Evolutionary conservation across 1,284 basidiomycete genomes (phyloP), one percentile per base, ranked within the genome.

Genomic region (Papiliotrema laurentii): DNA sequence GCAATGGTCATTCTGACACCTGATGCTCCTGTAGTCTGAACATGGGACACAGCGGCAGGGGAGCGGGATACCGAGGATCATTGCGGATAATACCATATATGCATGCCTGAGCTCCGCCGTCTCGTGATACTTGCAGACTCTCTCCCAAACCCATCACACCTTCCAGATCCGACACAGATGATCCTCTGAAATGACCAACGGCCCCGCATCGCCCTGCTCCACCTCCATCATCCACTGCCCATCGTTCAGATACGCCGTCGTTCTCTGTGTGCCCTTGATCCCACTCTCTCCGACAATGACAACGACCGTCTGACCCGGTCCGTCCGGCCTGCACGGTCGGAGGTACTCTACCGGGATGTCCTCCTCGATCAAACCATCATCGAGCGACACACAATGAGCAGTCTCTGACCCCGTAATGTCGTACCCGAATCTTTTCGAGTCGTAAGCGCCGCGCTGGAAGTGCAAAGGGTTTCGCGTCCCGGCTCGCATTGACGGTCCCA

Each of bases 201-300:
- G 51, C 11, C 41, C 48, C 51, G 65, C 43, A 50, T 69, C 69
- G 1, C 51, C 56, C 5, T 38, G 35, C n/a, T 63, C 64, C 42
- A 47, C 38, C 53, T 69, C 68, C 66, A 69, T 69, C 62, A 71
- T 69, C 69, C 69, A 71, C 45, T 61, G 59, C 33, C 61, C 63
- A 39, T 64, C 50, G 40, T 58, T 50, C 41, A 47, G 22, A 34
- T 50, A 58, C 14, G 36, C 30, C 30, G 69, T 71, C 33, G 55
- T 61, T 33, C 63, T 51, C 54, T 69, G 64, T 44, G 59, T 58
- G 30, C 69, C 69, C 50, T 63, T 65, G 18, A 54, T 42, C 3
- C 58, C 53, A 4, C 49, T 25, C 37, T 51, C 55, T 27, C 64
- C 64, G 22, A 56, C 50, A 19, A 69, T 54, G 26, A 61, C 55